These are phyloP conservation scores for Tricholomella constricta DNA, from an alignment of 768 basidiomycete genomes.

Conservation along the genomic window DNA sequence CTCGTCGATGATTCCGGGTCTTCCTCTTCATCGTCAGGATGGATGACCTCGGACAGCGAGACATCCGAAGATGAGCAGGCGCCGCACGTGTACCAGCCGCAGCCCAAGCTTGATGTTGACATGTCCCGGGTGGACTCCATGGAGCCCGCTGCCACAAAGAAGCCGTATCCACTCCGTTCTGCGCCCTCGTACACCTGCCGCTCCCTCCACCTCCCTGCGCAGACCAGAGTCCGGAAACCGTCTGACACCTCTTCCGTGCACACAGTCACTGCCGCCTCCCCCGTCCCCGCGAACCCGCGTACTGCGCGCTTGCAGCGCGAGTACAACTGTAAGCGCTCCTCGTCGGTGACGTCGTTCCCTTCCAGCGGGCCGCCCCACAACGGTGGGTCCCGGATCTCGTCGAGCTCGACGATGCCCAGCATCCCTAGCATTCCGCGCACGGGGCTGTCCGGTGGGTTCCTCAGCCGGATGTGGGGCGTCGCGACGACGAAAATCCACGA, in stretches of 20 bases:
- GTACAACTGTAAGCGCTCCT: conserved; percentile 24
- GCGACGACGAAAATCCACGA: conserved; percentile 39
- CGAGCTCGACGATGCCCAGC: conserved; percentile 43
- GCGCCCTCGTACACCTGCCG: conserved; percentile 46
- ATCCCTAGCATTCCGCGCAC: conserved; percentile 34
- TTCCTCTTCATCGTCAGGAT: conserved; percentile 57
- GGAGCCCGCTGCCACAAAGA: conserved; percentile 30
- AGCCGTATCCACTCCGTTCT: conserved; percentile 49
- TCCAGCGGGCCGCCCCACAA: neutral
- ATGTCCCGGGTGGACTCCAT: conserved; percentile 18
- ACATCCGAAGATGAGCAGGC: conserved; percentile 38
- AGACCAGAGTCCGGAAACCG: conserved; percentile 39
- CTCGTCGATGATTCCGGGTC: conserved; percentile 66
- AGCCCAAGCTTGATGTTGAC: conserved; percentile 27
- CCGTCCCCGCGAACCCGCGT: conserved; percentile 14
- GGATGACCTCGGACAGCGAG: conserved; percentile 56
- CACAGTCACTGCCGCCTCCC: conserved; percentile 41
- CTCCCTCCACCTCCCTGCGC: conserved; percentile 28
- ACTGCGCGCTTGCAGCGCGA: conserved; percentile 12
- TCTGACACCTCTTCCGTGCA: conserved; percentile 56
- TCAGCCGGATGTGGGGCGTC: conserved; percentile 77
- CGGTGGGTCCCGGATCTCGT: conserved; percentile 15
- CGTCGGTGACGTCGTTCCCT: conserved; percentile 20
- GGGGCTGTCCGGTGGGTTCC: conserved; percentile 48
- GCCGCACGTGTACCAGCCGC: conserved; percentile 34